phyloP scores from a whole-genome alignment of 805 yeast genomes.

The Debaryomyces tyrocola region DNA sequence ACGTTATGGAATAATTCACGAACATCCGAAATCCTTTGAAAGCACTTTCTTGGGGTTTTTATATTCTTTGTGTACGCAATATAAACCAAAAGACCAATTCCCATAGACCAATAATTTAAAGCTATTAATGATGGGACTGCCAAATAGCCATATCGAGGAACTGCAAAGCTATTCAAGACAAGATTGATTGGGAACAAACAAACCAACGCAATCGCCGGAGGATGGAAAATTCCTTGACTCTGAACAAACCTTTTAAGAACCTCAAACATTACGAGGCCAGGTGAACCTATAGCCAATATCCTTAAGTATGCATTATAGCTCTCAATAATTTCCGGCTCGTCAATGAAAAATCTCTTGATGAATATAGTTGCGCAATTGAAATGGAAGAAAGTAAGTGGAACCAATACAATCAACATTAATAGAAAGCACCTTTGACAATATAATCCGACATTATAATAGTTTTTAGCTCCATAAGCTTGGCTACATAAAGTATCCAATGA shows the following conservation, averaged over 20 bases:
- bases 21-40: no score
- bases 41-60: no score
- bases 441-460: constrained; percentile 19
- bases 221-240: background rate
- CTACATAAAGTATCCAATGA: constrained; percentile 25
- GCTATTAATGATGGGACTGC: no score
- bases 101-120: no score
- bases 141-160: background rate
- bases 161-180: background rate
- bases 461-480: constrained; percentile 22
- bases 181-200: background rate
- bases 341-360: background rate
- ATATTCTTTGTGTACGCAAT: no score
- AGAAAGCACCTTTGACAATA: constrained; percentile 19
- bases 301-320: background rate
- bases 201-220: background rate
- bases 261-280: background rate
- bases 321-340: background rate
- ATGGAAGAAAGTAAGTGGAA: constrained; percentile 1
- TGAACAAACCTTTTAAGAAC: background rate
- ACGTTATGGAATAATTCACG: no score
- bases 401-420: background rate
- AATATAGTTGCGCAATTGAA: background rate
- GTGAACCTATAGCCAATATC: background rate
- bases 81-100: no score